Conservation (phyloP, 805 yeast species). For the Wickerhamomyces subpelliculosus region DNA sequence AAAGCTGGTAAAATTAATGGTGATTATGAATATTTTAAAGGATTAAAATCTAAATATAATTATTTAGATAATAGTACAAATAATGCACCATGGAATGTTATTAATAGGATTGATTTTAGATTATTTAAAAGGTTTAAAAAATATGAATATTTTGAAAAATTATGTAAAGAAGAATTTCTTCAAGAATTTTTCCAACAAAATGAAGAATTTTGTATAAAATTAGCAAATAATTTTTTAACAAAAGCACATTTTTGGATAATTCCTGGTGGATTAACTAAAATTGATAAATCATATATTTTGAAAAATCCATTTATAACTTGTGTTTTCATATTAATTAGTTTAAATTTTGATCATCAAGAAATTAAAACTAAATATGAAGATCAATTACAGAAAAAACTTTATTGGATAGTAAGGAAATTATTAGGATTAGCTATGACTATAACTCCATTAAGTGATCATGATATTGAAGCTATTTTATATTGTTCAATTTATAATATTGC, state of each 20-base stretch:
- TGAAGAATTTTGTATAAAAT: conserved; percentile 33
- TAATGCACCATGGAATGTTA: conserved; percentile 30
- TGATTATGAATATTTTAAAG: conserved; percentile 8
- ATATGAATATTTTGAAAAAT: conserved; percentile 28
- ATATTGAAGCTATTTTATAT: conserved; percentile 52
- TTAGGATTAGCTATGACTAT: conserved; percentile 39
- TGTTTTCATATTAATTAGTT: conserved; percentile 45
- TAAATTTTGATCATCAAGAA: conserved; percentile 40
- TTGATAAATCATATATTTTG: conserved; percentile 37
- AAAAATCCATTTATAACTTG: conserved; percentile 49
- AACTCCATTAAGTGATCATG: conserved; percentile 51
- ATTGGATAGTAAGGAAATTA: conserved; percentile 23
- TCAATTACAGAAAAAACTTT: conserved; percentile 39
- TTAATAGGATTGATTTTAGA: conserved; percentile 32
- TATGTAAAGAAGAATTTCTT: conserved; percentile 23
- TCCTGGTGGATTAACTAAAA: conserved; percentile 50
- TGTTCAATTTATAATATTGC: conserved; percentile 48
- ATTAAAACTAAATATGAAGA: conserved; percentile 42
- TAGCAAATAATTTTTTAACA: conserved; percentile 41
- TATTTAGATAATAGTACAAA: conserved; percentile 19
- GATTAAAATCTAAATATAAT: conserved; percentile 13
- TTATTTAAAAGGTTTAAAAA: too few species aligned
- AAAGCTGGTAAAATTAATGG: too few species aligned
- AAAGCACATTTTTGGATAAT: conserved; percentile 56
- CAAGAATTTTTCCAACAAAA: conserved; percentile 21